phyloP scores from a whole-genome alignment of 2,329 filamentous ascomycete genomes.

The Davidsoniella australis region DNA sequence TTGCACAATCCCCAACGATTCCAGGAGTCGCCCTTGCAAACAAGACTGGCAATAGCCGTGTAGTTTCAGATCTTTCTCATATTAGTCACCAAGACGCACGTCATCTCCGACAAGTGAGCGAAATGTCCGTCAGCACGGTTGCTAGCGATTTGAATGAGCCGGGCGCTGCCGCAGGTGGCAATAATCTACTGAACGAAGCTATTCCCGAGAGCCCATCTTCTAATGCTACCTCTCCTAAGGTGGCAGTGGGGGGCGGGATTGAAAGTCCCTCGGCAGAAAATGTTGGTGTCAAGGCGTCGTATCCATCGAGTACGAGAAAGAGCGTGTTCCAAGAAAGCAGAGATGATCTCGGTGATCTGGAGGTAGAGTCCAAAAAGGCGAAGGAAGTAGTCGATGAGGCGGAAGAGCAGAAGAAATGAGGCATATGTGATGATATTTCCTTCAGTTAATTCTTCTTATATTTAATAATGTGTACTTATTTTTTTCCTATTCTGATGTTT shows the following conservation, averaged over 20 bases:
- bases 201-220: constrained; percentile 3
- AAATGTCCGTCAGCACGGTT: constrained; percentile 23
- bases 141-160: too few species aligned
- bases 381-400: not conserved
- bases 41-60: too few species aligned
- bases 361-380: not conserved
- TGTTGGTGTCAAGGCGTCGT: constrained; percentile 3
- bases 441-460: too few species aligned
- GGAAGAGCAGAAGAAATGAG: not conserved
- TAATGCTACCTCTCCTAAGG: not conserved
- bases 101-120: constrained; percentile 27
- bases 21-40: not conserved
- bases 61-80: constrained; percentile 5
- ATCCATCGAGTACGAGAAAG: constrained; percentile 15
- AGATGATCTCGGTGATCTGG: constrained; percentile 19
- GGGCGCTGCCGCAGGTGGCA: not conserved
- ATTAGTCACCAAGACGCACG: constrained; percentile 24
- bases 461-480: too few species aligned
- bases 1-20: constrained; percentile 1
- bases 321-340: constrained; percentile 21
- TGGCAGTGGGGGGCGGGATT: not conserved
- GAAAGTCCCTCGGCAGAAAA: not conserved
- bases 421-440: too few species aligned
- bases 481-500: too few species aligned
- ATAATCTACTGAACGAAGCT: not conserved